Evolutionary conservation across 441 rosid species (phyloP), one percentile per base, ranked within the genome.

Genomic region (Populus trichocarpa): DNA sequence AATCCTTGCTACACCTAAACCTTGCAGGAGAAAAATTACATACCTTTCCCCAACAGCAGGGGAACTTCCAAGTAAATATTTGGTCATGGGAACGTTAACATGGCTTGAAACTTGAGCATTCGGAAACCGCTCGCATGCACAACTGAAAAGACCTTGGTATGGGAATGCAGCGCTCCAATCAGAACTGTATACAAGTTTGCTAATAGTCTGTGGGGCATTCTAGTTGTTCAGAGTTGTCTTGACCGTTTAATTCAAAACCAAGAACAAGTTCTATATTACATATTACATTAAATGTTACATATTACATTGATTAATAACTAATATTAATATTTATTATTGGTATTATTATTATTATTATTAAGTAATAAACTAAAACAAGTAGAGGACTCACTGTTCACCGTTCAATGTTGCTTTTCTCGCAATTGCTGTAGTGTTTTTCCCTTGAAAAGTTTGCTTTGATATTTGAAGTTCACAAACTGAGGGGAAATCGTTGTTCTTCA

Each of bases 71-170:
- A 87, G 96, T 78, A 89, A 90, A 80, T 80, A 88, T 76, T 84
- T 94, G 84, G 78, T 92, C 22, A 79, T 87, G 85, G 98, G 97
- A 75, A 88, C 94, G 64, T 80, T 94, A 83, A 82, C 93, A 18
- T 94, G 97, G 97, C 90, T 89, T n/a, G 97, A 96, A 85, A 89
- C 94, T 23, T 87, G 86, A 91, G 26, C 36, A 50, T 73, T 59
- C 2, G 13, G n/a, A 12, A 57, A 61, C 18, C 4, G 16, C 12
- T 16, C 61, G 8, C 61, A 5, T 53, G 22, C 61, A 53, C 61
- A 53, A 18, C 61, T 53, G 61, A 53, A 18, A 53, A 53, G n/a
- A 5, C 22, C 61, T 18, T 53, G 22, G 61, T 53, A 53, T 53
- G 61, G 9, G 6, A 53, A 53, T 18, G 61, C 61, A 50, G 20